Base-by-base conservation (phyloP, 495 filamentous ascomycete species). In the Aspergillus campestris region DNA sequence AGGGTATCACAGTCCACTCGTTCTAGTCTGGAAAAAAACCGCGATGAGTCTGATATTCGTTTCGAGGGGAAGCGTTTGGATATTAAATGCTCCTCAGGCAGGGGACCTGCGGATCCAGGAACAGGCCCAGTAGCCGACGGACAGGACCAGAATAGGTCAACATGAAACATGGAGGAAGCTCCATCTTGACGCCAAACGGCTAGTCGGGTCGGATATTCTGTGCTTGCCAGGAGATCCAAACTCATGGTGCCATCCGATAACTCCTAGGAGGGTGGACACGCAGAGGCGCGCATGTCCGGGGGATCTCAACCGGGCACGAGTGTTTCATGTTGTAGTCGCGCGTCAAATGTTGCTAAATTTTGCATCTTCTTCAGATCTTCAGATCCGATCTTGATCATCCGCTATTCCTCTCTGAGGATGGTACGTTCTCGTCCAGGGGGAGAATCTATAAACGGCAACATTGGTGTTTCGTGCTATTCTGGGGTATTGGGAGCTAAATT, bases 301-400 rank as follows among this genome's bases (percentile, higher is more conserved):
- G 62, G 63, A 45, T 42, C 52, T 58, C 47, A 57, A 51, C 52
- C 60, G 48, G 57, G 49, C 46, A 59, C 49, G 53, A 49, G 48
- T 57, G 65, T 69, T 70, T 70, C 65, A 69, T 47, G 49, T 53
- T 49, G 58, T 57, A 62, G 59, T 67, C 64, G 65, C 65, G 67
- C 67, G 67, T 67, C 52, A 69, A 46, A 38, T 62, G 67, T 66
- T 70, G 53, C 67, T 70, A 67, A 65, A 69, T 60, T 68, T 67
- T 61, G 65, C 65, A 63, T 59, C 55, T 49, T 48, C 53, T 53
- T 49, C 46, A 48, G 32, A 56, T 62, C 59, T 57, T 65, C 61
- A 64, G 58, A 62, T 63, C n/a, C 42, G 34, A 49, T 49, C 35
- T 33, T 48, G 49, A 47, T 41, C 47, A n/a, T 38, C 33, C 35